Base-by-base conservation (phyloP, 176 grass and related monocot genomes). In the Dactylis glomerata region DNA sequence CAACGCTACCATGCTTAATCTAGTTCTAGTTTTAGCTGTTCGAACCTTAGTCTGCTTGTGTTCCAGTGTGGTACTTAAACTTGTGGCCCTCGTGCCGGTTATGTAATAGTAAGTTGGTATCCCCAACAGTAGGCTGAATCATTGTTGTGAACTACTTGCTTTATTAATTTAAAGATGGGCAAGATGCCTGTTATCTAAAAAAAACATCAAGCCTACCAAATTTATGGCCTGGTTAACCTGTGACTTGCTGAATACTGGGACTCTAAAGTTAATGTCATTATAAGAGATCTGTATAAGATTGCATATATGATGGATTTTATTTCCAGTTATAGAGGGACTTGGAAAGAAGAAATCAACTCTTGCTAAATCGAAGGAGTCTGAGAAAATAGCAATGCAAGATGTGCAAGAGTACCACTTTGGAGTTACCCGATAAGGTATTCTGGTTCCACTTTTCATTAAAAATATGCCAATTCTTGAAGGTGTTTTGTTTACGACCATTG, bases 371-470 rank as follows among this genome's bases (percentile, higher is more conserved):
- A 97, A 83, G 83, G 94, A 87, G 12, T 57, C 62, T 7, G 88
- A 91, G 87, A 97, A 92, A 73, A 73, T 80, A 65, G 67, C 86
- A 86, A 84, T 56, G 44, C 92, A 89, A 31, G 89, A 79, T 50
- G 63, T 88, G 33, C 81, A 92, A 64, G 88, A 97, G 75, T 58
- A 19, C 64, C 22, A 85, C 61, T 66, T 75, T 94, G 85, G 95
- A 97, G 68, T 70, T 86, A 54, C 92, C 81, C 58, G 88, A 65
- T 49, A 89, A 92, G 95, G 95, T 94, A 91, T 56, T 38, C 15
- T 50, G 69, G 30, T 86, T 64, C 54, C 13, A 49, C 20, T 76
- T 65, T 76, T 75, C 24, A 31, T 73, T 46, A 26, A 5, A 82
- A 87, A 20, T 30, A 77, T 10, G 10, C 13, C 19, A 71, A 47